A percentile compares a stretch with the other conserved stretches of the same genome.
phyloP scores from a whole-genome alignment of 176 grass and related monocot species.

The Chrysopogon serrulatus region DNA sequence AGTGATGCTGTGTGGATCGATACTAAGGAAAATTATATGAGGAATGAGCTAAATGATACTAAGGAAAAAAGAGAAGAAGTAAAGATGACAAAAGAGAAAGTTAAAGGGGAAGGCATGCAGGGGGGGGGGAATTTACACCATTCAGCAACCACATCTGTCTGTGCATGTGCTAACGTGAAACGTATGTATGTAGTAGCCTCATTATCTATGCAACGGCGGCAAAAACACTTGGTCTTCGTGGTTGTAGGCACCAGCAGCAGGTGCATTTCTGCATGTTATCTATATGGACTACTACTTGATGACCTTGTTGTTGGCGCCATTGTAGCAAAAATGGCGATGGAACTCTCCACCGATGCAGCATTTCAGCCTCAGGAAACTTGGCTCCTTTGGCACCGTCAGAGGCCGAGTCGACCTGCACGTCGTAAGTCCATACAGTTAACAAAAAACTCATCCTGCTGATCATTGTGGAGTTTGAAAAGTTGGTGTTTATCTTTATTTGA shows the following conservation, averaged over 20 bases:
- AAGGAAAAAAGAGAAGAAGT: neutral
- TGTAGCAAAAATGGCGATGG: constrained; percentile 83
- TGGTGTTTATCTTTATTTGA: neutral
- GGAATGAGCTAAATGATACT: too few species aligned
- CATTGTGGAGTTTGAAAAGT: neutral
- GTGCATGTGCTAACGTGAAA: neutral
- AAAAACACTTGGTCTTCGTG: constrained; percentile 13
- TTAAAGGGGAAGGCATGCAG: neutral
- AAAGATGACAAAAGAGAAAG: neutral
- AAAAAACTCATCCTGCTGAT: neutral
- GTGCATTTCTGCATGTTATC: neutral
- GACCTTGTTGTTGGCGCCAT: constrained; percentile 26
- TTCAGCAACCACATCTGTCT: neutral
- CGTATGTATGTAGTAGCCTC: neutral
- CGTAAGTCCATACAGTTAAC: neutral
- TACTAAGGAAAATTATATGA: too few species aligned
- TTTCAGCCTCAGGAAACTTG: constrained; percentile 73
- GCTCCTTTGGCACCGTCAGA: constrained; percentile 74
- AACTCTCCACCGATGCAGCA: constrained; percentile 82
- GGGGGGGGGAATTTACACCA: constrained; percentile 1
- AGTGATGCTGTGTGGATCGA: neutral
- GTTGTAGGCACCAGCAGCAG: neutral
- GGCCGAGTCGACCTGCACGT: constrained; percentile 72
- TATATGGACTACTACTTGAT: constrained; percentile 28
- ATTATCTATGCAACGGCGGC: neutral